These are phyloP conservation scores for Parathielavia hyrcaniae DNA, from an alignment of 495 filamentous ascomycete genomes.

Conservation along the genomic window DNA sequence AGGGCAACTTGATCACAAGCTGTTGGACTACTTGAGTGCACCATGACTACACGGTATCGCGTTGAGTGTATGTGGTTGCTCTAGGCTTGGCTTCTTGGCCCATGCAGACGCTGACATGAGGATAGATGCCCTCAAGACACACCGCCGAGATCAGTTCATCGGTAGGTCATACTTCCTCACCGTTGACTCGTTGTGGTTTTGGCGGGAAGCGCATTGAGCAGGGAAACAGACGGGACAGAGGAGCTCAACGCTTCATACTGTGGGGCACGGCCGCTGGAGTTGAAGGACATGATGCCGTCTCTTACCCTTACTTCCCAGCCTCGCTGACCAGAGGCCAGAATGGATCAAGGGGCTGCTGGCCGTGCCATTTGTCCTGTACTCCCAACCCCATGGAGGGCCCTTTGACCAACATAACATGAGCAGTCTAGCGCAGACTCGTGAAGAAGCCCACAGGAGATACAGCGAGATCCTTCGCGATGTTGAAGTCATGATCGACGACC, in stretches of 20 bases:
- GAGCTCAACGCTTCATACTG: too few species aligned
- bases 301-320: background rate
- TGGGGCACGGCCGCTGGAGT: too few species aligned
- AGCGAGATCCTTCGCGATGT: conserved; percentile 94
- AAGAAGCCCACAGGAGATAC: conserved; percentile 72
- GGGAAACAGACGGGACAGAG: too few species aligned
- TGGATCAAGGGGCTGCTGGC: conserved; percentile 79
- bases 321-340: conserved; percentile 36
- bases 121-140: conserved; percentile 80
- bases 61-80: conserved; percentile 64
- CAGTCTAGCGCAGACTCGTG: conserved; percentile 55
- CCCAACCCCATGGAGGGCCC: conserved; percentile 81
- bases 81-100: conserved; percentile 3
- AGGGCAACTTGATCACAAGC: too few species aligned
- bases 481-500: conserved; percentile 82
- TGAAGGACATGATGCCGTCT: too few species aligned
- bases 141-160: conserved; percentile 77
- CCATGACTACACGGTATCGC: conserved; percentile 84
- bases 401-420: conserved; percentile 52
- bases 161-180: conserved; percentile 48
- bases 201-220: background rate
- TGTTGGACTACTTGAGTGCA: background rate
- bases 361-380: conserved; percentile 94
- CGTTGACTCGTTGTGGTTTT: conserved; percentile 10
- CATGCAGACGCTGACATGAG: conserved; percentile 6